Evolutionary conservation across 306 rosid genomes (phyloP).

Genomic region (Glycyrrhiza uralensis): DNA sequence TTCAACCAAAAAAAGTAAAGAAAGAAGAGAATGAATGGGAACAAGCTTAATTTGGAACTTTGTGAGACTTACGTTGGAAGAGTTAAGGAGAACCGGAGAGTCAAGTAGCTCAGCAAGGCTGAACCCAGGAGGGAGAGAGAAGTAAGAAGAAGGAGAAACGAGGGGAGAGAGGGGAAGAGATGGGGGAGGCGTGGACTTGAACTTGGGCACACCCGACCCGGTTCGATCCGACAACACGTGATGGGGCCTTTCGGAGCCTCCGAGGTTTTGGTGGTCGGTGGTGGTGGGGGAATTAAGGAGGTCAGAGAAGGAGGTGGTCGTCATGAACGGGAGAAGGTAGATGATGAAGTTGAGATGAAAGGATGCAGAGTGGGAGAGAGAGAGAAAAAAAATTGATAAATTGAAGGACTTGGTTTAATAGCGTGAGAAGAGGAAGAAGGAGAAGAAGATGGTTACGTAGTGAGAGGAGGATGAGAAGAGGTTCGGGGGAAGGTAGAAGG

Average conservation of each 20-base stretch:
- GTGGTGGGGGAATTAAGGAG: constrained; percentile 51
- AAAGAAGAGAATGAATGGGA: not conserved
- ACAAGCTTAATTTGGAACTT: no score
- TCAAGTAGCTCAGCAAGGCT: constrained; percentile 88
- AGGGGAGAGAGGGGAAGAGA: constrained; percentile 71
- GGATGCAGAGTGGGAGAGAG: constrained; percentile 38
- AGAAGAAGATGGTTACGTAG: constrained; percentile 46
- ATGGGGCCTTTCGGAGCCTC: constrained; percentile 5
- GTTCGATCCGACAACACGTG: constrained; percentile 47
- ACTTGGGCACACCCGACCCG: constrained; percentile 67
- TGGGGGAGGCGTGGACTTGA: constrained; percentile 82
- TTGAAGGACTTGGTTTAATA: not conserved
- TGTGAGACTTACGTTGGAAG: constrained; percentile 57
- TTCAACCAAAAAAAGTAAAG: not conserved
- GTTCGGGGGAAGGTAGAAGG: constrained; percentile 43
- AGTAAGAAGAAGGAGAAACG: constrained; percentile 73
- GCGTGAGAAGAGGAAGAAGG: not conserved
- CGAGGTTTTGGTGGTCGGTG: constrained; percentile 6
- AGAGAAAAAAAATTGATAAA: not conserved
- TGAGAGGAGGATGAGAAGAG: constrained; percentile 20
- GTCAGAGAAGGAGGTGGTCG: constrained; percentile 75
- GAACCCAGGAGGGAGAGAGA: constrained; percentile 67
- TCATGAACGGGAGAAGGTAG: constrained; percentile 52
- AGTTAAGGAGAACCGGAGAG: constrained; percentile 76
- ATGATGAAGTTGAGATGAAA: constrained; percentile 34